Percentiles rank a stretch among this genome's conserved stretches.
Conservation (phyloP, 202 grass and related monocot species). For the Brachypodium distachyon region DNA sequence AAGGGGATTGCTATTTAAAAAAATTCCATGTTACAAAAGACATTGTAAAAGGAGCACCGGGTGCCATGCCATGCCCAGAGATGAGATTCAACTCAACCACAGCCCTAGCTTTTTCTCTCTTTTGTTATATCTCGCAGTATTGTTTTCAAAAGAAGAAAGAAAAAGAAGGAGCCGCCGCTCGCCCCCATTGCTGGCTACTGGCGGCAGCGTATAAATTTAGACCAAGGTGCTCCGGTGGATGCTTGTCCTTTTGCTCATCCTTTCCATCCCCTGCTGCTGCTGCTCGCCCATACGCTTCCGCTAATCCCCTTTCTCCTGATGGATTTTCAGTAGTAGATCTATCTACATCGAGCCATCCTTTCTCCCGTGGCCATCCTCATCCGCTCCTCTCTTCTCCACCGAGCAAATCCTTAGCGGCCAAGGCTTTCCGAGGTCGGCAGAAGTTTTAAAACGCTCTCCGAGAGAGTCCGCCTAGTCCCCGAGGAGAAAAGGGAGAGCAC, state of each 20-base stretch:
- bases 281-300: neutral
- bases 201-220: neutral
- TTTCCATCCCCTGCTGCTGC: neutral
- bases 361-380: neutral
- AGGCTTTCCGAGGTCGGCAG: slow-evolving; percentile 9
- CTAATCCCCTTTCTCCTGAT: neutral
- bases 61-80: neutral
- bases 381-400: neutral
- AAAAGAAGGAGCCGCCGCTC: neutral
- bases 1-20: too few species aligned
- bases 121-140: too few species aligned
- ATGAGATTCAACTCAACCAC: neutral
- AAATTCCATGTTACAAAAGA: neutral
- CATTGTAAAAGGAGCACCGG: neutral
- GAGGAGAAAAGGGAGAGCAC: slow-evolving; percentile 21
- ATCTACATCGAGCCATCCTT: slow-evolving; percentile 12
- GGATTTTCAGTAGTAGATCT: slow-evolving; percentile 11
- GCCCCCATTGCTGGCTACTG: neutral
- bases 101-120: neutral
- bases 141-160: neutral
- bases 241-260: slow-evolving; percentile 10
- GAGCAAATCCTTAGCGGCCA: slow-evolving; percentile 44
- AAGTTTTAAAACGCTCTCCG: slow-evolving; percentile 11
- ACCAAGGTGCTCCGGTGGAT: neutral
- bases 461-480: neutral